Conservation (phyloP, 1,284 basidiomycete species). For the Heterobasidion irregulare region DNA sequence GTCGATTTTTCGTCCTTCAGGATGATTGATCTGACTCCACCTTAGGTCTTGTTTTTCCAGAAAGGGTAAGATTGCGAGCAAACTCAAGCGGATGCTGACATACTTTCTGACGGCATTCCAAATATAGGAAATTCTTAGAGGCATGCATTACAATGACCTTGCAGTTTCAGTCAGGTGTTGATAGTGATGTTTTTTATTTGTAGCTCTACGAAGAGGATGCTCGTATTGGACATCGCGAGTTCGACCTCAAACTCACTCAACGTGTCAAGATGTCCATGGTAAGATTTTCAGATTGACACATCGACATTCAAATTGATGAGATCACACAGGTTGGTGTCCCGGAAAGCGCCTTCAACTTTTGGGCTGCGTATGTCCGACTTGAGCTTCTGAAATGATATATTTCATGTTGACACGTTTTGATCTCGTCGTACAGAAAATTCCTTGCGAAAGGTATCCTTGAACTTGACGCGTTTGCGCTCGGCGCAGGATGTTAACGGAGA, state of each 20-base stretch:
- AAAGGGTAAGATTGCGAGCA: slow-evolving; percentile 62
- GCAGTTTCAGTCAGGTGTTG: background rate
- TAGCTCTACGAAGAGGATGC: slow-evolving; percentile 96
- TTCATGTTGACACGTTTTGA: too few relatives aligned
- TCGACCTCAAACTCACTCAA: slow-evolving; percentile 87
- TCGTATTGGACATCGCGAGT: slow-evolving; percentile 82
- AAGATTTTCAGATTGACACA: slow-evolving; percentile 10
- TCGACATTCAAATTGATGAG: background rate
- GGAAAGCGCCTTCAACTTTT: slow-evolving; percentile 89
- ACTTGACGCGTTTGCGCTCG: background rate
- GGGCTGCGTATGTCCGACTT: slow-evolving; percentile 64
- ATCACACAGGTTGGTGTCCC: slow-evolving; percentile 82
- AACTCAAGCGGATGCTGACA: slow-evolving; percentile 7
- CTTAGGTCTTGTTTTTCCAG: slow-evolving; percentile 90
- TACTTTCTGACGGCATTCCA: background rate
- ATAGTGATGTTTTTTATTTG: slow-evolving; percentile 17
- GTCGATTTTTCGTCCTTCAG: background rate
- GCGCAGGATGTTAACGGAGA: background rate
- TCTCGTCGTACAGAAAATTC: slow-evolving; percentile 48
- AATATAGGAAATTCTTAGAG: slow-evolving; percentile 58
- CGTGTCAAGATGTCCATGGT: slow-evolving; percentile 99
- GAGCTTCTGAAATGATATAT: too few relatives aligned
- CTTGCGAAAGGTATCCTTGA: slow-evolving; percentile 57
- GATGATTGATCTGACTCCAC: slow-evolving; percentile 7
- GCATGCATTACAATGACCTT: slow-evolving; percentile 21